Base-by-base conservation (phyloP, 805 yeast genomes). In the Yarrowia deformans region DNA sequence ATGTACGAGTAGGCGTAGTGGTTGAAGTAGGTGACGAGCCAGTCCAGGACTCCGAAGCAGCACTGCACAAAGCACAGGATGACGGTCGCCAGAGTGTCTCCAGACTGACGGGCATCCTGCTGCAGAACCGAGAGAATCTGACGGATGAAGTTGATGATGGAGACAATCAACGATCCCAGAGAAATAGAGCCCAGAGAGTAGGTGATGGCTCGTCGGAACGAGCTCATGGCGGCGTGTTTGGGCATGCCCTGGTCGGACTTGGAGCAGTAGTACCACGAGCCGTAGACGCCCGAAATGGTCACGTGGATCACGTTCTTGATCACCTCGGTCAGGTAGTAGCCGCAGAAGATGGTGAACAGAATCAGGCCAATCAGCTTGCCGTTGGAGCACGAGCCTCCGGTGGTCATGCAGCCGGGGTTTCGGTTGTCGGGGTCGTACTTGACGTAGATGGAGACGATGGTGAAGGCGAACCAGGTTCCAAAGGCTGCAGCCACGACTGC, bases 161-260 rank as follows among this genome's bases (percentile, higher is more conserved):
- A 86, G 48, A 90, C 90, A 76, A 90, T 83, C 74, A 90, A 78
- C 1, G 92, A 89, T 0, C 97, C 97, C 75, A 91, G 90, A 76
- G 97, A 90, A 69, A 93, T 89, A 2, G 97, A 90, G 1, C 98
- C 98, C 75, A 93, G 89, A 10, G 97, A 91, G 76, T 88, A 90
- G 3, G 97, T 90, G 78, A 91, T 78, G 0, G 97, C 91, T 72
- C 97, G 84, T 74, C 82, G 86, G 72, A 93, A 86, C 1, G 97
- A 88, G 2, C 95, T 93, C 71, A 88, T 80, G 0, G 96, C 95
- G 3, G 97, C 94, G 81, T 85, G 84, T 73, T 76, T 83, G 40
- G 97, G 97, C 81, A 86, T 88, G 2, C 93, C 93, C 76, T 89
- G 89, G 76, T 88, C 92, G 13, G 92, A 85, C 69, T 83, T 82